These are phyloP conservation scores for Daedaleopsis sinensis DNA, from an alignment of 768 basidiomycete genomes.

Conservation along the genomic window DNA sequence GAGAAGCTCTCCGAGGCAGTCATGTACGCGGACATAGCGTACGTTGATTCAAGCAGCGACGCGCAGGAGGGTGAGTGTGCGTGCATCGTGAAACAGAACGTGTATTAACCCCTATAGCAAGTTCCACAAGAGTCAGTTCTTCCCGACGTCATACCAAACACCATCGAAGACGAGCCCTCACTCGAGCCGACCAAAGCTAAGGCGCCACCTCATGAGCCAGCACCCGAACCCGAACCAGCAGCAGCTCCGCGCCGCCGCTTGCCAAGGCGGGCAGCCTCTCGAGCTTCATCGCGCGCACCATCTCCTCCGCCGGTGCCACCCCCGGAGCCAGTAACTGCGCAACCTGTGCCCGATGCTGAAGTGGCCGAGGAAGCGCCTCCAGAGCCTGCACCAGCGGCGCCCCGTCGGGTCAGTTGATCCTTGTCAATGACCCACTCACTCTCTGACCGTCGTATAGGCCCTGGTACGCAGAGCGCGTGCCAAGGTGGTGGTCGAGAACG, in stretches of 20 bases:
- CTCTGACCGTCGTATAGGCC: conserved; percentile 32
- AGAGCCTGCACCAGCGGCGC: conserved; percentile 28
- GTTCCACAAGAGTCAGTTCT: conserved; percentile 38
- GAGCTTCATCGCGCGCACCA: conserved; percentile 44
- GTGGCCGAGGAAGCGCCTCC: conserved; percentile 23
- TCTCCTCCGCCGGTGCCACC: conserved; percentile 24
- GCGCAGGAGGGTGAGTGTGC: conserved; percentile 25
- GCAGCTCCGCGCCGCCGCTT: conserved; percentile 28
- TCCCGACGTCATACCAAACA: conserved; percentile 55
- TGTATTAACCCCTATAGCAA: conserved; percentile 15
- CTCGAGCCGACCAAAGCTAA: conserved; percentile 23
- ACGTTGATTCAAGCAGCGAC: conserved; percentile 40
- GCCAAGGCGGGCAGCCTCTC: conserved; percentile 43
- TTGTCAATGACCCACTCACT: conserved; percentile 26
- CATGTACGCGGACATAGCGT: conserved; percentile 38
- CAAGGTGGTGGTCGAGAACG: conserved; percentile 45
- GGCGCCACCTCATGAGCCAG: background rate
- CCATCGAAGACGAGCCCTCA: conserved; percentile 54
- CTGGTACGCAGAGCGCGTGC: conserved; percentile 47
- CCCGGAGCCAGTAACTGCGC: background rate
- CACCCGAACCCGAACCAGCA: conserved; percentile 6
- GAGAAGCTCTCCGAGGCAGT: conserved; percentile 58
- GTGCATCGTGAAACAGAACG: background rate
- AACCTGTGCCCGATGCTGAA: conserved; percentile 11
- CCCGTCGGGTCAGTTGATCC: conserved; percentile 28